Conservation (phyloP, 768 basidiomycete species). For the Lactarius deliciosus region DNA sequence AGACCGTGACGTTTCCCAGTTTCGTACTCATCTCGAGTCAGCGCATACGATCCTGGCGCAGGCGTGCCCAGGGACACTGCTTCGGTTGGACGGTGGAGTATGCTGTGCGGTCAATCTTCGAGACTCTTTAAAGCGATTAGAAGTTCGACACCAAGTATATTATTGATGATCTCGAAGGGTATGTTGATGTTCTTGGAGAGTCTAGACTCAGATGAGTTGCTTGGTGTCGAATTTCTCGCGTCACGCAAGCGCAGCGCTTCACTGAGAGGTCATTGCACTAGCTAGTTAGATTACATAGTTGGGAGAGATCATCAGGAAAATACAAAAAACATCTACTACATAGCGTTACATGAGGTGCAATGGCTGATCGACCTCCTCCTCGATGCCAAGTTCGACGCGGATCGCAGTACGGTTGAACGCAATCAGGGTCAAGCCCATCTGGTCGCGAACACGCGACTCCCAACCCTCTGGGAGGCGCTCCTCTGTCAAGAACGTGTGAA, state of each 20-base stretch:
- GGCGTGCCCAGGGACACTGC: neutral
- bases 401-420: constrained; percentile 48
- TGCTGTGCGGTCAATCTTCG: no score
- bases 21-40: neutral
- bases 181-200: no score
- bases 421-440: constrained; percentile 57
- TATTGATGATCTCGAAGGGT: no score
- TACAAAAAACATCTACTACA: neutral
- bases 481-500: constrained; percentile 57
- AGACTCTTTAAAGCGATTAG: no score
- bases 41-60: neutral
- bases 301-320: neutral
- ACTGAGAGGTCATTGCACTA: neutral
- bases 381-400: constrained; percentile 36
- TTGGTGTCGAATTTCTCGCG: neutral
- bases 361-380: constrained; percentile 32
- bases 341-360: constrained; percentile 13
- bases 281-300: neutral
- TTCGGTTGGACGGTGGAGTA: no score
- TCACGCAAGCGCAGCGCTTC: neutral
- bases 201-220: no score
- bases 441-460: constrained; percentile 59
- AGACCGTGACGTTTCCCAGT: neutral
- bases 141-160: no score
- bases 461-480: constrained; percentile 73